Evolutionary conservation across 2,329 filamentous ascomycete species (phyloP).

Genomic region (Xylariaceae sp.): DNA sequence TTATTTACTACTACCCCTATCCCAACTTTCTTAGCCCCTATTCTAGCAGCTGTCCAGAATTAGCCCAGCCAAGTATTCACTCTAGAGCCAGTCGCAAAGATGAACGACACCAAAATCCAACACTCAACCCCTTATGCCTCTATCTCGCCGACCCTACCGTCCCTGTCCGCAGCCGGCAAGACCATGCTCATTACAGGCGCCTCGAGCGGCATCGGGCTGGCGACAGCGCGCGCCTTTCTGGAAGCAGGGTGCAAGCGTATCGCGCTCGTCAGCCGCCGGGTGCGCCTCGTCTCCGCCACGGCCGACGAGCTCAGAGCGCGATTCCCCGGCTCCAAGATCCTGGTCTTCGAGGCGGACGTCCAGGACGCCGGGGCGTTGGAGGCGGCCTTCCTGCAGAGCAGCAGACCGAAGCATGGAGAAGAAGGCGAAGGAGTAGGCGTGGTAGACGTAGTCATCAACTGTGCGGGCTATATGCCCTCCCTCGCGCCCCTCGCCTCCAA

Average conservation of each 20-base stretch:
- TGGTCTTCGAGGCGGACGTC: slow-evolving; percentile 14
- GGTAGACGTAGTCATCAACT: slow-evolving; percentile 27
- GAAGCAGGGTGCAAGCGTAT: slow-evolving; percentile 20
- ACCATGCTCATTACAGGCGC: slow-evolving; percentile 27
- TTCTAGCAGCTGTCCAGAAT: too few species aligned
- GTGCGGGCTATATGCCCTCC: slow-evolving; percentile 12
- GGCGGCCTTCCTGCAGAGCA: slow-evolving; percentile 15
- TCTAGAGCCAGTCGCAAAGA: too few species aligned
- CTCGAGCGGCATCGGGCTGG: slow-evolving; percentile 28
- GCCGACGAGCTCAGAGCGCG: slow-evolving; percentile 10
- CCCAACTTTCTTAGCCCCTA: neutral
- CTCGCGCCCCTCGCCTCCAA: slow-evolving; percentile 14
- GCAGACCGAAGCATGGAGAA: slow-evolving; percentile 2
- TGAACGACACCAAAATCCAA: slow-evolving; percentile 33
- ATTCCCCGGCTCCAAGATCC: slow-evolving; percentile 5
- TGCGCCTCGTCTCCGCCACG: slow-evolving; percentile 3
- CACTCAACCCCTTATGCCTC: slow-evolving; percentile 26
- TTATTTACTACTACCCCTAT: neutral
- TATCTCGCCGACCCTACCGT: slow-evolving; percentile 26
- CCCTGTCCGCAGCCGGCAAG: slow-evolving; percentile 23
- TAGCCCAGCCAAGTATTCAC: too few species aligned
- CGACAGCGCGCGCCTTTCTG: slow-evolving; percentile 28
- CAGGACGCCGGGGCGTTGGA: slow-evolving; percentile 18
- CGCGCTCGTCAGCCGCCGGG: slow-evolving; percentile 22
- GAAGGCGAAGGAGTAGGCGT: neutral